Conservation (phyloP, 139 green algal species). For the Coelastrella sp. region DNA sequence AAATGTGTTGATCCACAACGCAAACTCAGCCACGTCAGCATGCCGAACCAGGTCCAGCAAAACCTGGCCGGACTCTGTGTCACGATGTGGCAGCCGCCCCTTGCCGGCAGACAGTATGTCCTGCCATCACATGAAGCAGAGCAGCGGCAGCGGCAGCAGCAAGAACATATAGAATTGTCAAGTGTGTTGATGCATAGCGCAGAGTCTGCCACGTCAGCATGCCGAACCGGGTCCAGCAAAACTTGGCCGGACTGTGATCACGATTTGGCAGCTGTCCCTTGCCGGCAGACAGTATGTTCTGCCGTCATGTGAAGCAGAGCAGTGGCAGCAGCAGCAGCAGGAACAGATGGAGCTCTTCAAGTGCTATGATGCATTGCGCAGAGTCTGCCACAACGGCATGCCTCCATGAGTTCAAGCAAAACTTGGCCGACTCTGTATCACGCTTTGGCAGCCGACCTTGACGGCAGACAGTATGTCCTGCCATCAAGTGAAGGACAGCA, state of each 20-base stretch:
- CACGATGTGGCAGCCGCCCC: constrained; percentile 34
- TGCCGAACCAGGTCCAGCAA: constrained; percentile 64
- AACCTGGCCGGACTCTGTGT: constrained; percentile 68
- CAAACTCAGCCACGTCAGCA: constrained; percentile 64
- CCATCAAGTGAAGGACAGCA: not conserved
- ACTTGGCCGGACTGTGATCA: constrained; percentile 67
- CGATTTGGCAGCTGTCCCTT: constrained; percentile 33
- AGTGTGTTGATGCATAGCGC: constrained; percentile 62
- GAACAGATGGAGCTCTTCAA: not conserved
- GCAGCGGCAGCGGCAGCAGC: not conserved
- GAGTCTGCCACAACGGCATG: constrained; percentile 68
- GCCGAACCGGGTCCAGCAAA: constrained; percentile 59
- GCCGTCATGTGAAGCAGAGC: not conserved
- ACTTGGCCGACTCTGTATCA: constrained; percentile 68
- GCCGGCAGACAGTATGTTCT: constrained; percentile 25
- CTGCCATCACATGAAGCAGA: not conserved
- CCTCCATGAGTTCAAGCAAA: constrained; percentile 54
- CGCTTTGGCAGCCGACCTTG: constrained; percentile 19
- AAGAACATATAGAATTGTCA: not conserved
- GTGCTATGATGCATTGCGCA: constrained; percentile 61
- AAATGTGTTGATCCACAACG: constrained; percentile 63
- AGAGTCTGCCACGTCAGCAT: constrained; percentile 67
- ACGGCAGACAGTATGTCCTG: constrained; percentile 29
- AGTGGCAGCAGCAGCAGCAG: not conserved
- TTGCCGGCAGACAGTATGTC: constrained; percentile 31